These are phyloP conservation scores for Pyricularia sp. DNA, from an alignment of 2,329 filamentous ascomycete genomes.

Conservation along the genomic window DNA sequence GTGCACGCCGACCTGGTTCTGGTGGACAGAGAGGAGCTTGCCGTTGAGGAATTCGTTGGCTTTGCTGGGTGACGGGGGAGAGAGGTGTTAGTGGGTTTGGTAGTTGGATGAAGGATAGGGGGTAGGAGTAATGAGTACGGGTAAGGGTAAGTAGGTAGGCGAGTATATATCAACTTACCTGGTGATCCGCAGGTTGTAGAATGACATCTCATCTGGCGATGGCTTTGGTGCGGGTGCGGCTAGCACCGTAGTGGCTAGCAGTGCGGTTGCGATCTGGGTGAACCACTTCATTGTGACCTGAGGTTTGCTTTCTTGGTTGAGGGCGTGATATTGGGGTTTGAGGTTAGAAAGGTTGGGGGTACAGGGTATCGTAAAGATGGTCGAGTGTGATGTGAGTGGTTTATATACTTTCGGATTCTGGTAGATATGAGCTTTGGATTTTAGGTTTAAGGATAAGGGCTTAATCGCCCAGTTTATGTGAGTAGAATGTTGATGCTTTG, in stretches of 20 bases:
- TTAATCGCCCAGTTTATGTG: too few relatives aligned
- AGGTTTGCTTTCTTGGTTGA: neutral
- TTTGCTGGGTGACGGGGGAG: neutral
- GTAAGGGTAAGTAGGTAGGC: too few relatives aligned
- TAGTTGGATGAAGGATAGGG: neutral
- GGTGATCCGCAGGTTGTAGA: conserved; percentile 8
- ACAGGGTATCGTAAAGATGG: neutral
- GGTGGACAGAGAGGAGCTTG: conserved; percentile 21
- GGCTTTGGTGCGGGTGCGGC: neutral
- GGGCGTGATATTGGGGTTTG: neutral
- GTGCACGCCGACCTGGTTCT: conserved; percentile 22
- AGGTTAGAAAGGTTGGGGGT: neutral
- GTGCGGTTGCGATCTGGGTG: neutral
- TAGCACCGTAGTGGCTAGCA: neutral
- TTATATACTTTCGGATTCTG: too few relatives aligned
- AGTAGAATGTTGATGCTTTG: too few relatives aligned
- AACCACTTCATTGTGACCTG: conserved; percentile 6
- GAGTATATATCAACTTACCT: too few relatives aligned
- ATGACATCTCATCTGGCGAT: neutral
- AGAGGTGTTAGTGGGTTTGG: neutral
- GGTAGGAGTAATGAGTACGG: neutral
- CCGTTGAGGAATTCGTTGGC: conserved; percentile 16
- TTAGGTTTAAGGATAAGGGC: too few relatives aligned
- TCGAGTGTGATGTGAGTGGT: neutral
- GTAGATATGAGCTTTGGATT: too few relatives aligned